phyloP scores from a whole-genome alignment of 768 basidiomycete species.

The Collybiopsis confluens region DNA sequence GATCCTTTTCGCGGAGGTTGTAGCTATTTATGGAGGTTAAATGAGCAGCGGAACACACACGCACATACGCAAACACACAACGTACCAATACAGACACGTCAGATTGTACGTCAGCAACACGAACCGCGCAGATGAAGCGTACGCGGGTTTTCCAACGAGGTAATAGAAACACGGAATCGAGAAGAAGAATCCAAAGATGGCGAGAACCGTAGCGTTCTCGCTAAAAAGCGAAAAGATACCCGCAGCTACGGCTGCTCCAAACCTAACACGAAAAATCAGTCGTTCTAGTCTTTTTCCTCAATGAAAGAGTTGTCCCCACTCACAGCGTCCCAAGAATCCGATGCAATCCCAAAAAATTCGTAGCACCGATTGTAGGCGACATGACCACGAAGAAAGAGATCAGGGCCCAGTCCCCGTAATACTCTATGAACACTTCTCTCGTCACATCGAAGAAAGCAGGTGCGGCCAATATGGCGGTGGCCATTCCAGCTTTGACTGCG shows the following conservation, averaged over 20 bases:
- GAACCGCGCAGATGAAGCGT: constrained; percentile 73
- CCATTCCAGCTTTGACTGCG: constrained; percentile 83
- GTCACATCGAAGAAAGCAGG: constrained; percentile 86
- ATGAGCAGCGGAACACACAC: background rate
- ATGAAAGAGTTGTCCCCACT: too few species aligned
- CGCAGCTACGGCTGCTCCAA: constrained; percentile 77
- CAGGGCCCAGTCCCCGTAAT: constrained; percentile 93
- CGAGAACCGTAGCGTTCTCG: constrained; percentile 67
- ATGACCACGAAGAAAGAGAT: constrained; percentile 96
- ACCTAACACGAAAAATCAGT: constrained; percentile 37
- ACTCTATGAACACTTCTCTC: constrained; percentile 72
- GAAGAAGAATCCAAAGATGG: constrained; percentile 83
- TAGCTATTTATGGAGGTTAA: constrained; percentile 44
- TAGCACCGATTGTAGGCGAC: constrained; percentile 85
- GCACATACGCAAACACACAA: background rate
- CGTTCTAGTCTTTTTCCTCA: too few species aligned
- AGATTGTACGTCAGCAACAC: constrained; percentile 87
- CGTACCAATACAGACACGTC: constrained; percentile 69
- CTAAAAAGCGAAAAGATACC: constrained; percentile 71
- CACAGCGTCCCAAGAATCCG: constrained; percentile 85
- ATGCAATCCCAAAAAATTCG: constrained; percentile 80
- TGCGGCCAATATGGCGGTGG: constrained; percentile 74
- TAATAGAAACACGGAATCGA: constrained; percentile 94
- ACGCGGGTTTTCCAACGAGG: constrained; percentile 74
- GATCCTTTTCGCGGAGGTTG: constrained; percentile 62